Evolutionary conservation across 306 rosid genomes (phyloP), one percentile per base, ranked within the genome.

Genomic region (Delonix regia): DNA sequence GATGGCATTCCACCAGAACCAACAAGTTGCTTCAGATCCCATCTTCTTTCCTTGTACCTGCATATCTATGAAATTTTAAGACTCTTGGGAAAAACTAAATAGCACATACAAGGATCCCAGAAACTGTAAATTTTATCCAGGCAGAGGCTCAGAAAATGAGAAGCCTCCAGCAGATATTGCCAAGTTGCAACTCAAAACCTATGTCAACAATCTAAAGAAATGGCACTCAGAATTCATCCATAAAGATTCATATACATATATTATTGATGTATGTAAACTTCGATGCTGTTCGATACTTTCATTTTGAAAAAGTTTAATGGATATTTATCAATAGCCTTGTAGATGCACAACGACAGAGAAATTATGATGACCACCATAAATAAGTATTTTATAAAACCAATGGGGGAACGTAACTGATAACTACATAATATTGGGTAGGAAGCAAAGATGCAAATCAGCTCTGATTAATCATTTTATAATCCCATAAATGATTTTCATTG

Each of bases 1-100:
- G 99, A 95, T 8, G 99, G 99, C 99, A 95, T 95, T 85, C 99
- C 99, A 9, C 99, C 99, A 24, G 99, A 95, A 74, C 96, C 99
- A 75, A 93, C 15, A 12, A 95, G 90, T 77, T 81, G 87, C 87
- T 93, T 95, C 25, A 87, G 83, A 88, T 95, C 99, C 99, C 98
- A 95, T 85, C 90, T 80, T 81, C 83, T 91, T 84, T 95, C 98
- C 82, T 85, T 93, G 83, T 87, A 93, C 99, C 99, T 95, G 78
- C 55, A 79, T 77, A 84, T 82, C 76, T 56, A 80, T 66, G 68
- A 79, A 88, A 73, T 63, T 71, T 71, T 88, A 80, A 83, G 81
- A 76, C 76, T 83, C 81, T 73, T 52, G 69, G 76, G 79, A 74
- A 70, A 74, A 82, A 77, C 38, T 33, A 71, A 68, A 56, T 60